These are phyloP conservation scores for Amanita exitialis DNA, from an alignment of 768 basidiomycete genomes.

Conservation along the genomic window DNA sequence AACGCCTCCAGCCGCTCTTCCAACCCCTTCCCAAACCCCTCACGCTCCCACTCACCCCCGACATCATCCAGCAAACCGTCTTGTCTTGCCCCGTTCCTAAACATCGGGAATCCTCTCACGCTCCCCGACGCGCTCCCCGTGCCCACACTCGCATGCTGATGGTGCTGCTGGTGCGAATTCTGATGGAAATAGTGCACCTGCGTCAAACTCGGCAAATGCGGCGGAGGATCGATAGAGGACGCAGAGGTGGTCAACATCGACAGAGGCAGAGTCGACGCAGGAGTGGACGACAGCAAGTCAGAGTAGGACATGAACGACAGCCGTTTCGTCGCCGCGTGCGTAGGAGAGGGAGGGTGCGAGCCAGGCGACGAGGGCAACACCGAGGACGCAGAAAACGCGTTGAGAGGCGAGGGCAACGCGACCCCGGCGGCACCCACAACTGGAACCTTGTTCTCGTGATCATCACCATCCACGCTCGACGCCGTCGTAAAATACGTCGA, in stretches of 20 bases:
- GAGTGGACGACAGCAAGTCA: slow-evolving; percentile 73
- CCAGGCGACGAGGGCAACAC: too few species aligned
- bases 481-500: slow-evolving; percentile 35
- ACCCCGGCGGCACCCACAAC: slow-evolving; percentile 12
- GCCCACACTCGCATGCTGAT: not conserved
- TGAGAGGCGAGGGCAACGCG: slow-evolving; percentile 5
- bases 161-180: not conserved
- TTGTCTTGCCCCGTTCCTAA: slow-evolving; percentile 11
- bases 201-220: slow-evolving; percentile 51
- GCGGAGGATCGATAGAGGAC: slow-evolving; percentile 47
- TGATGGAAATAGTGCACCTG: not conserved
- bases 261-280: slow-evolving; percentile 60
- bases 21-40: slow-evolving; percentile 72
- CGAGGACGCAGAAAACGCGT: not conserved
- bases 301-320: slow-evolving; percentile 87
- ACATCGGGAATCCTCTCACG: slow-evolving; percentile 15
- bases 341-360: slow-evolving; percentile 29
- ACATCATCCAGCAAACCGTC: slow-evolving; percentile 47
- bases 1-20: slow-evolving; percentile 66
- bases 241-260: slow-evolving; percentile 62
- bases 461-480: slow-evolving; percentile 3
- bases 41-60: slow-evolving; percentile 84
- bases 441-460: slow-evolving; percentile 1
- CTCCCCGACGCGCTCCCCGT: slow-evolving; percentile 16
- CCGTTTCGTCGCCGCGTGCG: slow-evolving; percentile 45